A percentile compares a stretch with the other conserved stretches of the same genome.
Conservation (phyloP, 2,329 filamentous ascomycete genomes). For the Ilyonectria sp. region DNA sequence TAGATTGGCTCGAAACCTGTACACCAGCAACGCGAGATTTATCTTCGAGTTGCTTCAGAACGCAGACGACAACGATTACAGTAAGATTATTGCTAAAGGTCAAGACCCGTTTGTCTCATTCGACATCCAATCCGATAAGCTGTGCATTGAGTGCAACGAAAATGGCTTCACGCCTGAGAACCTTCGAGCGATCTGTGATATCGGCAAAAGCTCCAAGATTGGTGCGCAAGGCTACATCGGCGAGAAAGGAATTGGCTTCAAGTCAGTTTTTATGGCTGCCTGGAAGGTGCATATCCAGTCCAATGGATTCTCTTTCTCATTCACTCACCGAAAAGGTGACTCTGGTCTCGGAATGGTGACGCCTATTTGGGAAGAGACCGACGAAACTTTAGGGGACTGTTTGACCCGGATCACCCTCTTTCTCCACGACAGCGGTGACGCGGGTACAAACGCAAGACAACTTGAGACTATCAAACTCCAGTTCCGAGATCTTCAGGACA, state of each 20-base stretch:
- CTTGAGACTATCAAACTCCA: constrained; percentile 51
- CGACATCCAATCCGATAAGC: constrained; percentile 51
- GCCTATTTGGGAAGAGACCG: constrained; percentile 56
- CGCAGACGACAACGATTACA: constrained; percentile 66
- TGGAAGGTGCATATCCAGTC: constrained; percentile 62
- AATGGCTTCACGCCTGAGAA: constrained; percentile 61
- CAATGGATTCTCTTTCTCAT: constrained; percentile 60
- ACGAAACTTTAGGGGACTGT: constrained; percentile 24
- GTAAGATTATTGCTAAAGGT: constrained; percentile 32
- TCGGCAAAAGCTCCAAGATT: constrained; percentile 63
- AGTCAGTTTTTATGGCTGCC: constrained; percentile 65
- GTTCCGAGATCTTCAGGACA: constrained; percentile 56
- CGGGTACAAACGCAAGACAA: constrained; percentile 28
- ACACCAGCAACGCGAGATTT: constrained; percentile 61
- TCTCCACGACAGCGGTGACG: constrained; percentile 50
- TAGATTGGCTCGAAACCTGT: constrained; percentile 61
- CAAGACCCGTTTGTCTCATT: constrained; percentile 54
- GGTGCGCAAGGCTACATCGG: constrained; percentile 61
- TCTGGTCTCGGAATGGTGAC: constrained; percentile 67
- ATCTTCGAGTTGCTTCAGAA: constrained; percentile 70
- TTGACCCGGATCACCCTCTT: constrained; percentile 57
- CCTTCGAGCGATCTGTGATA: constrained; percentile 61
- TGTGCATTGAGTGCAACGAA: constrained; percentile 67
- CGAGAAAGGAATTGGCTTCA: constrained; percentile 67
- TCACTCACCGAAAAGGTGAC: constrained; percentile 56